phyloP scores from a whole-genome alignment of 106 monocot genomes.

The Chionographis japonica region DNA sequence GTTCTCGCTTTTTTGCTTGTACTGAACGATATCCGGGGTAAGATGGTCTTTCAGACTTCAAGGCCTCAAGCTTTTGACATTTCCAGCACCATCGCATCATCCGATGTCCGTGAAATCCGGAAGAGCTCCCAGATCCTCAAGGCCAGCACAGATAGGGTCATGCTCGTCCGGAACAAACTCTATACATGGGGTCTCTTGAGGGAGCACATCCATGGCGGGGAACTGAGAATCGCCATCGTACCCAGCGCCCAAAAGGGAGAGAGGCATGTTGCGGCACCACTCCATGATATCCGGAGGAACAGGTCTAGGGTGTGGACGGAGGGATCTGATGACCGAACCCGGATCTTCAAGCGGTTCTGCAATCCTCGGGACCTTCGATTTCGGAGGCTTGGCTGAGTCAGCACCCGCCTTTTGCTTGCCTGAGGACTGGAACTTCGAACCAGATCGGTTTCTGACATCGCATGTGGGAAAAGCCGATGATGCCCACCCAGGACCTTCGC shows the following conservation, averaged over 20 bases:
- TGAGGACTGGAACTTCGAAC: slow-evolving; percentile 33
- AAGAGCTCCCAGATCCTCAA: slow-evolving; percentile 42
- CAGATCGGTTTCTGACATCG: slow-evolving; percentile 20
- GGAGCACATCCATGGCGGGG: not conserved
- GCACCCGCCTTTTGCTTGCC: slow-evolving; percentile 55
- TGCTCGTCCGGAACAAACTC: slow-evolving; percentile 31
- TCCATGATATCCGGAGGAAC: slow-evolving; percentile 2
- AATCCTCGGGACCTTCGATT: slow-evolving; percentile 48
- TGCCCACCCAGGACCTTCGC: slow-evolving; percentile 62
- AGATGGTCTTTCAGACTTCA: not conserved
- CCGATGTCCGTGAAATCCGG: slow-evolving; percentile 55
- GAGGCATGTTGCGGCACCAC: not conserved
- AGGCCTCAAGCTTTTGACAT: not conserved
- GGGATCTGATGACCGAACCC: not conserved
- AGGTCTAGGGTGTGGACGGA: slow-evolving; percentile 11
- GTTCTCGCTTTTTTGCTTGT: not conserved
- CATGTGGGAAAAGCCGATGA: slow-evolving; percentile 48
- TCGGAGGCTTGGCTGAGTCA: slow-evolving; percentile 37
- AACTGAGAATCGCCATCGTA: slow-evolving; percentile 13
- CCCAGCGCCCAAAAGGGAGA: not conserved
- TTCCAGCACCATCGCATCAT: slow-evolving; percentile 17
- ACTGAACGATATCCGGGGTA: not conserved
- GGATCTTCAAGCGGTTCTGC: slow-evolving; percentile 27
- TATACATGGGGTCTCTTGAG: not conserved
- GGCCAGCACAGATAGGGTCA: slow-evolving; percentile 43